A percentile compares a stretch with the other conserved stretches of the same genome.
These are phyloP conservation scores for Trichoderma brevicompactum DNA, from an alignment of 2,329 filamentous ascomycete genomes.

Conservation along the genomic window DNA sequence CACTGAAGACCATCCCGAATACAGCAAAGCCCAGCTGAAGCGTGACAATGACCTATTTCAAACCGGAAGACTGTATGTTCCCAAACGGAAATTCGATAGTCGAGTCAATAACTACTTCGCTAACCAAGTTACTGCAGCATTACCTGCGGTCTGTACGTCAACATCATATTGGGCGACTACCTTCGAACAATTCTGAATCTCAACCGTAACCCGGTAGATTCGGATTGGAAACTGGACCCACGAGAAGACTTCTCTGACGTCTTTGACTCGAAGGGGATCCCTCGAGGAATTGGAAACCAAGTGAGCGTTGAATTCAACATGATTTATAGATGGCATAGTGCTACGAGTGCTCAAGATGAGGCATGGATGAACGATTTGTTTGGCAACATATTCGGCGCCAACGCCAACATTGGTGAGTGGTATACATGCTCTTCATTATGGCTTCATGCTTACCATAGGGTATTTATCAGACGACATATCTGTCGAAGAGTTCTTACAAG, in stretches of 20 bases:
- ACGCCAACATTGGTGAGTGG: background rate
- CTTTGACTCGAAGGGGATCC: conserved; percentile 35
- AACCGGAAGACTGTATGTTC: conserved; percentile 40
- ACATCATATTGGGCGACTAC: conserved; percentile 50
- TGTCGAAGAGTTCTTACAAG: background rate
- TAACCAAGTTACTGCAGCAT: conserved; percentile 37
- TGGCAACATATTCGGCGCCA: background rate
- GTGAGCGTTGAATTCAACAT: conserved; percentile 44
- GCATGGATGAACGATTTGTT: conserved; percentile 38
- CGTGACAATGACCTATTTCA: conserved; percentile 48
- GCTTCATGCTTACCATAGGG: background rate
- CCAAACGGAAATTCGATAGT: background rate
- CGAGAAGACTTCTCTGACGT: conserved; percentile 28
- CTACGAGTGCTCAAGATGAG: conserved; percentile 41
- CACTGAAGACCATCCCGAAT: background rate
- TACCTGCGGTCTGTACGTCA: conserved; percentile 61
- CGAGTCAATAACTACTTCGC: background rate
- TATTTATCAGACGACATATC: conserved; percentile 28
- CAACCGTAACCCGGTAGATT: conserved; percentile 42
- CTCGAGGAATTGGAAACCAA: conserved; percentile 42
- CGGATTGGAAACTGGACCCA: conserved; percentile 59
- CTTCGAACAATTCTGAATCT: conserved; percentile 55
- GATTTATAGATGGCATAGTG: conserved; percentile 43
- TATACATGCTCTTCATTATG: background rate
- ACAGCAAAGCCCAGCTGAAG: conserved; percentile 37